phyloP scores from a whole-genome alignment of 1,284 basidiomycete species.

The Boletus calvinii region DNA sequence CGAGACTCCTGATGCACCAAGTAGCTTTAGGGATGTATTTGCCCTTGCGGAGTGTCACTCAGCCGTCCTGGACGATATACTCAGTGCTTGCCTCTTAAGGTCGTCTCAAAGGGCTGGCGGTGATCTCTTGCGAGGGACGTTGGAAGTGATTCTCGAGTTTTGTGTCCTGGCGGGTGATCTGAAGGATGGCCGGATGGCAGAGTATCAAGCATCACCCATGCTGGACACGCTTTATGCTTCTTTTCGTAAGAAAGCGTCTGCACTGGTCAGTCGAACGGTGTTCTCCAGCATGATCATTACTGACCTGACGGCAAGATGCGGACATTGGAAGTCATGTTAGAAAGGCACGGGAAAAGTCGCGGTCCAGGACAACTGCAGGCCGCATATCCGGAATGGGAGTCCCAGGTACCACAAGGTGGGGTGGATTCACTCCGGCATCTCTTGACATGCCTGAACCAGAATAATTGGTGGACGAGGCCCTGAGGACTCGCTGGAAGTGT shows the following conservation, averaged over 20 bases:
- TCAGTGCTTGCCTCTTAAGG: slow-evolving; percentile 75
- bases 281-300: background rate
- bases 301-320: slow-evolving; percentile 16
- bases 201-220: slow-evolving; percentile 56
- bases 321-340: slow-evolving; percentile 29
- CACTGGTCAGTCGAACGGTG: slow-evolving; percentile 49
- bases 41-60: slow-evolving; percentile 72
- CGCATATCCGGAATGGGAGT: slow-evolving; percentile 25
- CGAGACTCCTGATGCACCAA: slow-evolving; percentile 20
- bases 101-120: slow-evolving; percentile 67
- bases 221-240: slow-evolving; percentile 54
- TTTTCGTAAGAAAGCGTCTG: slow-evolving; percentile 56
- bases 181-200: slow-evolving; percentile 49
- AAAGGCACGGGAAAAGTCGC: slow-evolving; percentile 38
- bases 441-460: slow-evolving; percentile 44
- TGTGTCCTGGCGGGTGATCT: slow-evolving; percentile 67
- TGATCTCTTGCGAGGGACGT: slow-evolving; percentile 61
- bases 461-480: slow-evolving; percentile 45
- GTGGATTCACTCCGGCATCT: slow-evolving; percentile 49
- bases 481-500: background rate
- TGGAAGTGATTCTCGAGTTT: slow-evolving; percentile 71
- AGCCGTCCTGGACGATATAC: slow-evolving; percentile 68
- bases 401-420: slow-evolving; percentile 43
- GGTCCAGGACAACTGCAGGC: slow-evolving; percentile 24
- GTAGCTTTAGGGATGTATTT: slow-evolving; percentile 68